Percentiles rank a stretch among this genome's conserved stretches.
Conservation (phyloP, 2,329 filamentous ascomycete species). For the Monosporascus sp. region DNA sequence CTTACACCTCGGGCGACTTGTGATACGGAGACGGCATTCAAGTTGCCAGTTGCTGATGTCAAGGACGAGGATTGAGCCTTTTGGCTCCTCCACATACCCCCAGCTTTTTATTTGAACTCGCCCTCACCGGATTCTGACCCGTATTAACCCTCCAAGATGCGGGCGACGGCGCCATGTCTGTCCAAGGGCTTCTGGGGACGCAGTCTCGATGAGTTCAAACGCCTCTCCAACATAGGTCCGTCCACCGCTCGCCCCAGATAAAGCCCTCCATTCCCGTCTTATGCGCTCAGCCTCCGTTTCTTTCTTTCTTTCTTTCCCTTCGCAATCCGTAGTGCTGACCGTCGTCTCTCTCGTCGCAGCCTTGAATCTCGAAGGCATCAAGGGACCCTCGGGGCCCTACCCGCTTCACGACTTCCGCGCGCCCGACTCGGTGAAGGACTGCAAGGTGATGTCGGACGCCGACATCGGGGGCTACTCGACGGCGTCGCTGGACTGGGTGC, state of each 20-base stretch:
- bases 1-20: no score
- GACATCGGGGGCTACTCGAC: slow-evolving; percentile 84
- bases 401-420: slow-evolving; percentile 60
- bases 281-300: background rate
- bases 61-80: slow-evolving; percentile 25
- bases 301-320: slow-evolving; percentile 5
- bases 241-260: background rate
- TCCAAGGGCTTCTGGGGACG: slow-evolving; percentile 52
- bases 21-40: no score
- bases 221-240: slow-evolving; percentile 52
- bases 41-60: slow-evolving; percentile 18
- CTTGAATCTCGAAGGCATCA: slow-evolving; percentile 64
- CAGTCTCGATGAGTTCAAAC: slow-evolving; percentile 56
- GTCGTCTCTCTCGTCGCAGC: slow-evolving; percentile 38
- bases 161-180: slow-evolving; percentile 37
- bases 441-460: slow-evolving; percentile 79
- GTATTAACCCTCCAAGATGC: slow-evolving; percentile 37
- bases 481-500: slow-evolving; percentile 63
- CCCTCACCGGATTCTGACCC: slow-evolving; percentile 2
- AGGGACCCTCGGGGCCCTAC: slow-evolving; percentile 58
- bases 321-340: slow-evolving; percentile 2
- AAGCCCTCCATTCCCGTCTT: background rate
- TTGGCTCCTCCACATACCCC: slow-evolving; percentile 22
- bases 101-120: background rate
- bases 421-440: slow-evolving; percentile 41